Percentiles rank a stretch among this genome's conserved stretches.
phyloP scores from a whole-genome alignment of 1,139 yeast species.

The Komagataea norvegica region DNA sequence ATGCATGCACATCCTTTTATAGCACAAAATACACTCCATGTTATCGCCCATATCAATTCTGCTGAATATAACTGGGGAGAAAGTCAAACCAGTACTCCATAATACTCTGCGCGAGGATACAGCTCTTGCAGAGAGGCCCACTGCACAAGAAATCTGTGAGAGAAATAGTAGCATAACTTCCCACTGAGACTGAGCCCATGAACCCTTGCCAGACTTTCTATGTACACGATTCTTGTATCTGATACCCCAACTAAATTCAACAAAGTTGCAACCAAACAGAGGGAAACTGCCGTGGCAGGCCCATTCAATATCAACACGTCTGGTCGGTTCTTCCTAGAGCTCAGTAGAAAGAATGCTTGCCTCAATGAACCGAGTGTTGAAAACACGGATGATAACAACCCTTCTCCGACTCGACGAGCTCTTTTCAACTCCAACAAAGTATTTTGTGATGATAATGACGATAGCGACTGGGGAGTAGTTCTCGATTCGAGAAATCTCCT shows the following conservation, averaged over 20 bases:
- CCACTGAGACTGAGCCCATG: slow-evolving; percentile 74
- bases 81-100: slow-evolving; percentile 63
- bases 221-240: slow-evolving; percentile 60
- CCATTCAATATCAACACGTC: slow-evolving; percentile 73
- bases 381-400: slow-evolving; percentile 44
- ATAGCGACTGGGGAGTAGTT: slow-evolving; percentile 8
- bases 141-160: slow-evolving; percentile 80
- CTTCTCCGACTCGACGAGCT: slow-evolving; percentile 77
- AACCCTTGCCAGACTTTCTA: slow-evolving; percentile 90
- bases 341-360: slow-evolving; percentile 9
- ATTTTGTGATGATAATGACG: slow-evolving; percentile 22
- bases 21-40: too few relatives aligned
- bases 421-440: slow-evolving; percentile 45
- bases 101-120: slow-evolving; percentile 65
- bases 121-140: slow-evolving; percentile 64
- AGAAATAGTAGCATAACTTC: slow-evolving; percentile 56
- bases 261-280: slow-evolving; percentile 47
- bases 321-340: slow-evolving; percentile 30
- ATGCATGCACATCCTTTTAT: too few relatives aligned
- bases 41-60: background rate
- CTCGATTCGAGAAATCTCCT: slow-evolving; percentile 35
- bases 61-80: too few relatives aligned
- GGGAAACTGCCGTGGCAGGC: slow-evolving; percentile 87
- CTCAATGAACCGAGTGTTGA: slow-evolving; percentile 37
- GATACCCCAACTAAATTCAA: slow-evolving; percentile 43